Evolutionary conservation across 768 basidiomycete genomes (phyloP), one percentile per base, ranked within the genome.

Genomic region (Podaxis mareebaensis): DNA sequence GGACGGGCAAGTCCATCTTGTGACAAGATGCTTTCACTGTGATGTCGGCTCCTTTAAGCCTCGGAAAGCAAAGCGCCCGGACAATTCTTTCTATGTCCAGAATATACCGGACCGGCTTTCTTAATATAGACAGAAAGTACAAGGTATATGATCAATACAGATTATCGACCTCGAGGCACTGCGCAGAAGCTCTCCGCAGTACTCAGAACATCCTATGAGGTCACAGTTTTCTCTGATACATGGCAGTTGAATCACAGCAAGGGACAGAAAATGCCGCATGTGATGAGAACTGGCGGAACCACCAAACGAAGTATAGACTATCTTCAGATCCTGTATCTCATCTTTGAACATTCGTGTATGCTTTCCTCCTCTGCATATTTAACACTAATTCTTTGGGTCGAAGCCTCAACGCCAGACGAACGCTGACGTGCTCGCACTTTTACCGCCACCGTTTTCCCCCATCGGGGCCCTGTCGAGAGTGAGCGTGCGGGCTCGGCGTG

Each of bases 111-210:
- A 51, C 13, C 2, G 12, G 40, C n/a, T n/a, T n/a, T 4, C 40
- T n/a, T 42, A 30, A 30, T 30, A 30, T 30, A 30, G 28, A 30
- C 6, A 30, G 6, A 30, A 30, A 22, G 24, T 3, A 52, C 22
- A 7, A 30, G 52, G 51, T 36, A 46, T 44, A 60, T 60, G 38
- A 40, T 8, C 6, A 24, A 30, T 15, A 20, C 24, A n/a, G 28
- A 28, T 28, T 28, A 5, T 26, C 33, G 4, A 49, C 58, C 48
- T 60, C 58, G 38, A 60, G 58, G 58, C 38, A 40, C 13, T 60
- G 58, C 49, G 20, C 58, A 52, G 58, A 44, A 30, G 28, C 5
- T 15, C 17, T 57, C 24, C 56, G 40, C 56, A 58, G 28, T 40
- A 30, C 17, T 30, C 24, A 28, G 42, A 46, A 58, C 40, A n/a